Evolutionary conservation across 257 asterid genomes (phyloP).

Genomic region (Solanum piurae): DNA sequence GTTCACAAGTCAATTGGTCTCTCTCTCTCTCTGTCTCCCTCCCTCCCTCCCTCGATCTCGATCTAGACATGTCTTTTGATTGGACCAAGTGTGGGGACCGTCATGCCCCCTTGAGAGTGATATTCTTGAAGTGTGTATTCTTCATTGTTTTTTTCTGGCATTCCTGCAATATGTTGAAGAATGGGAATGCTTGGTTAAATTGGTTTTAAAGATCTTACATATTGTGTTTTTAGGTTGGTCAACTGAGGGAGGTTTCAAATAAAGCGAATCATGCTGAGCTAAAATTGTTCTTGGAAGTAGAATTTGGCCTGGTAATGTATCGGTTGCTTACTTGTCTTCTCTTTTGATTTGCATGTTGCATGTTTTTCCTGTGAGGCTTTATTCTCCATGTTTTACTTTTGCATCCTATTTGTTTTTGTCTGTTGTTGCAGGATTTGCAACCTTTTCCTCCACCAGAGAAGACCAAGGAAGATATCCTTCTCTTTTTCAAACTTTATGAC

Average conservation of each 20-base stretch:
- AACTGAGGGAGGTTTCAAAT: constrained; percentile 64
- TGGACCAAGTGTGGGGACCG: not conserved
- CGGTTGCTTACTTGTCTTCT: not conserved
- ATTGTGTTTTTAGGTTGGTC: constrained; percentile 49
- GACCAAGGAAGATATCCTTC: constrained; percentile 61
- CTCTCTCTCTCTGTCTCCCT: not conserved
- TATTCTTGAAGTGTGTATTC: not conserved
- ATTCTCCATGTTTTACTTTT: not conserved
- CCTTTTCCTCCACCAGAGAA: constrained; percentile 55
- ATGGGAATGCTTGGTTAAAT: not conserved
- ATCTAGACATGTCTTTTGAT: not conserved
- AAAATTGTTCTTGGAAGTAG: constrained; percentile 64
- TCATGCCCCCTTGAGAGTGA: not conserved
- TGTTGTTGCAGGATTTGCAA: constrained; percentile 36
- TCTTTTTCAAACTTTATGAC: constrained; percentile 65
- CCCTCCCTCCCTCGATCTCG: not conserved
- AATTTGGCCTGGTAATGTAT: constrained; percentile 44
- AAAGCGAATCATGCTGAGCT: constrained; percentile 64
- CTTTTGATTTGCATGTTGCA: not conserved
- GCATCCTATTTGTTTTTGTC: not conserved
- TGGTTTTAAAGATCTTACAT: constrained; percentile 1
- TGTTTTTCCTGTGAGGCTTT: not conserved
- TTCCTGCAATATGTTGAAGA: not conserved
- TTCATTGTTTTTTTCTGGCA: not conserved
- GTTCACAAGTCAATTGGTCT: not conserved